Conservation (phyloP, 1,139 yeast species). For the Barnettozyma hawaiiensis region DNA sequence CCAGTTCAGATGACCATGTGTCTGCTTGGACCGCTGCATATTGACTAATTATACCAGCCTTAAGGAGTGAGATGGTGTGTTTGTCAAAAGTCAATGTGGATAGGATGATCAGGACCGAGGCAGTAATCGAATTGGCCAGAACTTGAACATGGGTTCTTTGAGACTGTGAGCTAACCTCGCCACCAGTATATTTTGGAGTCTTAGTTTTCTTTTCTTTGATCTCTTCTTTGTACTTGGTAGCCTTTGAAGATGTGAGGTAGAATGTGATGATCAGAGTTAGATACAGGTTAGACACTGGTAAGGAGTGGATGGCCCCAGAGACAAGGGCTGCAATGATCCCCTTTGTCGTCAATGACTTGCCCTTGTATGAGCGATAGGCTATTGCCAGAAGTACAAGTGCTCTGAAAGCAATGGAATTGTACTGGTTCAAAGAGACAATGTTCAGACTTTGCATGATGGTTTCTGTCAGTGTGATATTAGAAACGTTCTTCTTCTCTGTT, state of each 20-base stretch:
- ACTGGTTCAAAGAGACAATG: not conserved
- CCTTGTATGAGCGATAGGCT: slow-evolving; percentile 29
- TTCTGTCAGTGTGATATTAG: not conserved
- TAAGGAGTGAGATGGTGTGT: slow-evolving; percentile 10
- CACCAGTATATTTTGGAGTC: slow-evolving; percentile 22
- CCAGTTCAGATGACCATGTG: slow-evolving; percentile 46
- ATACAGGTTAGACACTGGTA: slow-evolving; percentile 33
- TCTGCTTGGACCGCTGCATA: slow-evolving; percentile 45
- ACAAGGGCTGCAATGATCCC: slow-evolving; percentile 36
- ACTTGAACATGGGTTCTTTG: slow-evolving; percentile 39
- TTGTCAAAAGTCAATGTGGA: slow-evolving; percentile 14
- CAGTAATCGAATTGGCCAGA: slow-evolving; percentile 36
- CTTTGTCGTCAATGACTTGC: slow-evolving; percentile 33
- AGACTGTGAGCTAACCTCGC: slow-evolving; percentile 15
- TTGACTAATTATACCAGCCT: slow-evolving; percentile 36
- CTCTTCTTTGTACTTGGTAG: slow-evolving; percentile 33
- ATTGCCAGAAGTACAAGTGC: slow-evolving; percentile 11
- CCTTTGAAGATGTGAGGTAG: slow-evolving; percentile 36
- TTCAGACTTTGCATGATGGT: not conserved
- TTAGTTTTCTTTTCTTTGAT: slow-evolving; percentile 23
- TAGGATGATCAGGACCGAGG: slow-evolving; percentile 21
- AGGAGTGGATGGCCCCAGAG: slow-evolving; percentile 37
- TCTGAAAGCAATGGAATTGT: slow-evolving; percentile 11
- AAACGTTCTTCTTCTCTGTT: too few species aligned
- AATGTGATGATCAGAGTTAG: slow-evolving; percentile 34